Evolutionary conservation across 805 yeast genomes (phyloP).

Genomic region (Yueomyces sp.): DNA sequence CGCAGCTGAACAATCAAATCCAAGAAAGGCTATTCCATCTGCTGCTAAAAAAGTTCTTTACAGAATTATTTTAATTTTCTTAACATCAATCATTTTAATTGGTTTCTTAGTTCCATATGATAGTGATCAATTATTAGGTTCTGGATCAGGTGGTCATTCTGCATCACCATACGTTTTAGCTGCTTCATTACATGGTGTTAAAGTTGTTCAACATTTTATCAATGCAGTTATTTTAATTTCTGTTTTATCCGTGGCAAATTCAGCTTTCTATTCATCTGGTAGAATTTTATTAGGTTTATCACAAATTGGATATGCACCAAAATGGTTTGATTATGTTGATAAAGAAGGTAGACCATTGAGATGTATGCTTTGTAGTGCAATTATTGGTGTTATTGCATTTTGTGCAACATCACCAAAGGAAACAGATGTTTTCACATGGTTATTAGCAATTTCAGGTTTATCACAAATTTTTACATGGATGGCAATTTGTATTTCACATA

Average conservation of each 20-base stretch:
- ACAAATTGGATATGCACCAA: slow-evolving; percentile 49
- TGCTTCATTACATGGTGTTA: slow-evolving; percentile 39
- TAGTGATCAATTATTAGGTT: slow-evolving; percentile 36
- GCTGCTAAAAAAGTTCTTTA: slow-evolving; percentile 64
- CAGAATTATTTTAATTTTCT: slow-evolving; percentile 47
- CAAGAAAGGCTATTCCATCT: slow-evolving; percentile 45
- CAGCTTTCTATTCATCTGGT: slow-evolving; percentile 36
- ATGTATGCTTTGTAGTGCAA: slow-evolving; percentile 35
- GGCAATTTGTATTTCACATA: slow-evolving; percentile 41
- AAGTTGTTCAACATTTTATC: slow-evolving; percentile 46
- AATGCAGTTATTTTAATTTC: slow-evolving; percentile 54
- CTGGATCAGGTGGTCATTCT: slow-evolving; percentile 33
- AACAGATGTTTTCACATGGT: slow-evolving; percentile 50
- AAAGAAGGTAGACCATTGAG: slow-evolving; percentile 52
- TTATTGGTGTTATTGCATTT: slow-evolving; percentile 50
- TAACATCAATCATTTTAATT: slow-evolving; percentile 37
- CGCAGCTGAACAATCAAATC: slow-evolving; percentile 59
- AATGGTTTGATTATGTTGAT: slow-evolving; percentile 42
- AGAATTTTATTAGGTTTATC: slow-evolving; percentile 43
- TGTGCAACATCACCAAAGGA: slow-evolving; percentile 49
- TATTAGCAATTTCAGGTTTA: slow-evolving; percentile 47
- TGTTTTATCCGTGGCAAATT: slow-evolving; percentile 44
- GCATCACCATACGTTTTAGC: slow-evolving; percentile 75
- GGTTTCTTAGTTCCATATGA: slow-evolving; percentile 51
- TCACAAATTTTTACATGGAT: slow-evolving; percentile 54